Percentiles rank a stretch among this genome's conserved stretches.
Conservation (phyloP, 139 green algal species). For the Micractinium conductrix region DNA sequence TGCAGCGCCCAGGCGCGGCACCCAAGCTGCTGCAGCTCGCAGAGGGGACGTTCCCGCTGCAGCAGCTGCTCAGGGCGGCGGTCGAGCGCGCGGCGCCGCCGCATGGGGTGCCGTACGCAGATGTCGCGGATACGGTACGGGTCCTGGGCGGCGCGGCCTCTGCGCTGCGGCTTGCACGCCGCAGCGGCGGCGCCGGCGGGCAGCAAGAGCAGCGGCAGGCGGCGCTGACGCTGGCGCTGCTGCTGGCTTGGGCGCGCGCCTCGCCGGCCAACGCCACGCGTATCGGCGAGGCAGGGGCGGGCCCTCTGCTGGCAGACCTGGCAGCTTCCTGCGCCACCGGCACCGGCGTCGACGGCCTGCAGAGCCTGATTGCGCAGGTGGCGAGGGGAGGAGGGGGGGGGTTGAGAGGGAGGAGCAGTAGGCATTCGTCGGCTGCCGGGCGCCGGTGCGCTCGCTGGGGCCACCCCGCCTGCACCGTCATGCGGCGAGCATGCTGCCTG, state of each 20-base stretch:
- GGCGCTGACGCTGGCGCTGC: slow-evolving; percentile 35
- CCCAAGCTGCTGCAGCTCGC: slow-evolving; percentile 26
- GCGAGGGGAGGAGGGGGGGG: neutral
- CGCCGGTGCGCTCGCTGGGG: neutral
- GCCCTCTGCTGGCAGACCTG: slow-evolving; percentile 36
- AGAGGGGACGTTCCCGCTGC: neutral
- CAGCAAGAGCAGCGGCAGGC: slow-evolving; percentile 4
- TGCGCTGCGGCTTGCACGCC: neutral
- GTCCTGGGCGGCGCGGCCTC: neutral
- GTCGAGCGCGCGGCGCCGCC: neutral
- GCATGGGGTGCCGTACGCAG: neutral
- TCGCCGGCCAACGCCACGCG: slow-evolving; percentile 51
- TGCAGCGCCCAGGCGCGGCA: neutral
- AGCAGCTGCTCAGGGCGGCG: neutral
- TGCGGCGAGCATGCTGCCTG: too few species aligned
- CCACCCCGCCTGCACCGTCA: too few species aligned
- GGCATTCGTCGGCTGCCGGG: neutral
- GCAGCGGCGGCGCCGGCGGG: too few species aligned
- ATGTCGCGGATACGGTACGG: neutral
- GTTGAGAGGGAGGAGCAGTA: neutral
- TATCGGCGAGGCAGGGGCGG: slow-evolving; percentile 51
- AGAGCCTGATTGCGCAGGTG: slow-evolving; percentile 11
- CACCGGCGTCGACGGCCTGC: slow-evolving; percentile 1
- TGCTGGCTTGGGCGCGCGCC: slow-evolving; percentile 52
- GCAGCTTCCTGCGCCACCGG: slow-evolving; percentile 2